Evolutionary conservation across 2,329 filamentous ascomycete genomes (phyloP).

Genomic region (Lomentospora prolificans): DNA sequence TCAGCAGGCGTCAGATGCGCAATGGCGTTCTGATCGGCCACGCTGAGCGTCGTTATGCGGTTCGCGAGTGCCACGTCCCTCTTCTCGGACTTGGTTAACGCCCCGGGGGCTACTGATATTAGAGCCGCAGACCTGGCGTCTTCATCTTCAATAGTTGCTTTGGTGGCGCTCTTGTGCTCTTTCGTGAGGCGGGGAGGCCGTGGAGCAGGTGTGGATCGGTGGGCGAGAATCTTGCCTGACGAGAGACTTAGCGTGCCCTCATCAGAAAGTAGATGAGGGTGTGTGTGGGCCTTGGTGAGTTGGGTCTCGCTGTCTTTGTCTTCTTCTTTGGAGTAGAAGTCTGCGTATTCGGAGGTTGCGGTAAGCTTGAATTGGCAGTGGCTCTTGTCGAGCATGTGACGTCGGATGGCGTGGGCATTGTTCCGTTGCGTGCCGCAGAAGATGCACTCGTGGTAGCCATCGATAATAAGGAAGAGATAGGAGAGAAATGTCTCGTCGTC

Average conservation of each 20-base stretch:
- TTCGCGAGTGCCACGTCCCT: neutral
- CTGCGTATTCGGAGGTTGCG: slow-evolving; percentile 24
- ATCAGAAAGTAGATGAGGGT: neutral
- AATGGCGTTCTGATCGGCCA: neutral
- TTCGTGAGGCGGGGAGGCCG: neutral
- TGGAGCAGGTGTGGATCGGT: neutral
- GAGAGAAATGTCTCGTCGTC: slow-evolving; percentile 34
- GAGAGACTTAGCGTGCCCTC: neutral
- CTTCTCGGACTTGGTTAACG: neutral
- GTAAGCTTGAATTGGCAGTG: slow-evolving; percentile 35
- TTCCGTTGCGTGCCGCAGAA: slow-evolving; percentile 33
- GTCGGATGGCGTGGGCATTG: slow-evolving; percentile 34
- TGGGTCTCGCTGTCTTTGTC: neutral
- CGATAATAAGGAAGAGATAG: slow-evolving; percentile 39
- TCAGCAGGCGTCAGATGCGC: neutral
- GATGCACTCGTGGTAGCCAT: slow-evolving; percentile 39
- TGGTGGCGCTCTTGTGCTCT: neutral
- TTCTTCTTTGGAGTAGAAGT: slow-evolving; percentile 28
- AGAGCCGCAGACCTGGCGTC: neutral
- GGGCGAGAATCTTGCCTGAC: neutral
- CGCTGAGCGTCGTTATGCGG: neutral
- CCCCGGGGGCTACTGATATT: neutral
- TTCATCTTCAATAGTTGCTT: neutral
- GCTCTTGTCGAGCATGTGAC: slow-evolving; percentile 40
- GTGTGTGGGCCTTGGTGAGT: neutral